phyloP scores from a whole-genome alignment of 2,329 filamentous ascomycete genomes.

The Diaporthe nobilis region DNA sequence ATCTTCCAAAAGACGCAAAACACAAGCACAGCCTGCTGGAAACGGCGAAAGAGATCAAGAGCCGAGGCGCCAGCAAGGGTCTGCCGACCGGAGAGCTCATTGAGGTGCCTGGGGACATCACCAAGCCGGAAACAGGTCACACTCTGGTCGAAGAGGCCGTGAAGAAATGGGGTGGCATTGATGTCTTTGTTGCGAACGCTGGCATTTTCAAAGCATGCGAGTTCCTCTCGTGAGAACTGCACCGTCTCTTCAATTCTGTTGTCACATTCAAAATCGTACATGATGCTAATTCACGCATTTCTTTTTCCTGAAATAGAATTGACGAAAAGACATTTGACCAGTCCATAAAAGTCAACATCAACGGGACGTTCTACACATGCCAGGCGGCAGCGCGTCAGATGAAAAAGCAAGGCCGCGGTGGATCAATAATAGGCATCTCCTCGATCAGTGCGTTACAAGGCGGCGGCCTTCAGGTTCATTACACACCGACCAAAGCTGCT shows the following conservation, averaged over 20 bases:
- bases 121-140: slow-evolving; percentile 72
- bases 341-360: slow-evolving; percentile 71
- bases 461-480: slow-evolving; percentile 69
- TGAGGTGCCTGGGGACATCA: slow-evolving; percentile 75
- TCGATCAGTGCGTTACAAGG: slow-evolving; percentile 70
- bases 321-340: slow-evolving; percentile 64
- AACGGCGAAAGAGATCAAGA: slow-evolving; percentile 53
- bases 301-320: background rate
- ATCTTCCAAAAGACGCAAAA: slow-evolving; percentile 51
- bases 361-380: slow-evolving; percentile 76
- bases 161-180: slow-evolving; percentile 60
- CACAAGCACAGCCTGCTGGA: slow-evolving; percentile 51
- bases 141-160: slow-evolving; percentile 53
- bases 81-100: slow-evolving; percentile 64
- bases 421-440: slow-evolving; percentile 74
- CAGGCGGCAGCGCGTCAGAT: slow-evolving; percentile 78
- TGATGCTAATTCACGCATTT: slow-evolving; percentile 40
- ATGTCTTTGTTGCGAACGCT: slow-evolving; percentile 77
- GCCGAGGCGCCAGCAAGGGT: slow-evolving; percentile 36
- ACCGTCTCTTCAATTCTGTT: background rate
- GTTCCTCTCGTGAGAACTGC: slow-evolving; percentile 63
- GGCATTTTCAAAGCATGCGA: slow-evolving; percentile 78
- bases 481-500: slow-evolving; percentile 81
- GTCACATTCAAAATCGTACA: slow-evolving; percentile 50
- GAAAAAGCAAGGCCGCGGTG: slow-evolving; percentile 67